phyloP scores from a whole-genome alignment of 208 protist species.

The Kentomonas sorsogonicus region DNA sequence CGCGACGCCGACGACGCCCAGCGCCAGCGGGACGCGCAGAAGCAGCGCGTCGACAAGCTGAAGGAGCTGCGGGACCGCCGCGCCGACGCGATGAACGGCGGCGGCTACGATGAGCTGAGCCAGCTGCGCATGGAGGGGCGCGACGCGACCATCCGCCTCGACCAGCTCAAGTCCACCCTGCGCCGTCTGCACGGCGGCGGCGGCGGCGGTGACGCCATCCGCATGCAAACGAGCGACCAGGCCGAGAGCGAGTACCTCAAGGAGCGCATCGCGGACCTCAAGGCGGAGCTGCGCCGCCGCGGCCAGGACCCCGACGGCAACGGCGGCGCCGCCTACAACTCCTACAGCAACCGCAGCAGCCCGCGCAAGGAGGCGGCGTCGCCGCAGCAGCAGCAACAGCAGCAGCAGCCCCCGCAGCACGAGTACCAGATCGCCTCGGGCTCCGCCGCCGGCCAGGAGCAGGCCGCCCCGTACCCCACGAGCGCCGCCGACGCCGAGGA shows the following conservation, averaged over 20 bases:
- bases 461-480: too few relatives aligned
- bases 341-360: not conserved
- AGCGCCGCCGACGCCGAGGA: too few relatives aligned
- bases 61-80: slow-evolving; percentile 16
- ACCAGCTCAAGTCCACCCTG: slow-evolving; percentile 27
- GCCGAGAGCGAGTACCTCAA: slow-evolving; percentile 46
- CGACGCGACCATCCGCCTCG: slow-evolving; percentile 27
- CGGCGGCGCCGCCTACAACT: not conserved
- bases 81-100: slow-evolving; percentile 4
- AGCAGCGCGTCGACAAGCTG: slow-evolving; percentile 19
- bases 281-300: slow-evolving; percentile 17
- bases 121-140: slow-evolving; percentile 28
- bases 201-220: not conserved
- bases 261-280: slow-evolving; percentile 42
- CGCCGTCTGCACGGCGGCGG: slow-evolving; percentile 9
- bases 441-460: too few relatives aligned
- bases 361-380: slow-evolving; percentile 4
- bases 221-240: slow-evolving; percentile 13
- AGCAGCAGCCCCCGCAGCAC: too few relatives aligned
- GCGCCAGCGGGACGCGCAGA: slow-evolving; percentile 38
- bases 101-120: slow-evolving; percentile 11
- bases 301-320: not conserved
- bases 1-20: slow-evolving; percentile 47
- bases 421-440: too few relatives aligned
- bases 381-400: too few relatives aligned